These are phyloP conservation scores for Zizania palustris DNA, from an alignment of 202 grass and related monocot species.

Conservation along the genomic window DNA sequence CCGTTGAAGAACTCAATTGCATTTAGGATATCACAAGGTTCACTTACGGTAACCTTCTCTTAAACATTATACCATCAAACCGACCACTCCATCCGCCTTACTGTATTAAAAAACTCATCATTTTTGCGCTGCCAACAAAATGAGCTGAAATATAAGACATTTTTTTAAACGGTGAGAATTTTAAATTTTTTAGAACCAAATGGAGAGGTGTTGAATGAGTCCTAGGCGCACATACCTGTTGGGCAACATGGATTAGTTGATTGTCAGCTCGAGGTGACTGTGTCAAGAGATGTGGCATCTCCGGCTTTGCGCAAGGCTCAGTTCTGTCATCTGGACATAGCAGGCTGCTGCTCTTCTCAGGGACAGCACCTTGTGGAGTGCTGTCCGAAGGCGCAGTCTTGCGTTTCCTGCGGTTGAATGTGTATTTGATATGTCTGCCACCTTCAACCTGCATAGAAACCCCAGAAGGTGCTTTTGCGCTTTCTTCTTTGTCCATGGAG, in stretches of 20 bases:
- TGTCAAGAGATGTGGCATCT: slow-evolving; percentile 32
- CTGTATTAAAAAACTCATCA: slow-evolving; percentile 40
- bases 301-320: slow-evolving; percentile 35
- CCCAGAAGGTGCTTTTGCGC: slow-evolving; percentile 32
- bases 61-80: slow-evolving; percentile 29
- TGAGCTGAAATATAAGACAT: slow-evolving; percentile 57
- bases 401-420: slow-evolving; percentile 86
- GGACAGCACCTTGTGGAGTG: slow-evolving; percentile 35
- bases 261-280: slow-evolving; percentile 58
- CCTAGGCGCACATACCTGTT: slow-evolving; percentile 53
- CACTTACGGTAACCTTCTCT: slow-evolving; percentile 19
- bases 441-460: slow-evolving; percentile 55
- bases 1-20: slow-evolving; percentile 25
- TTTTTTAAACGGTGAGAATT: neutral
- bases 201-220: neutral
- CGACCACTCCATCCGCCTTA: slow-evolving; percentile 34
- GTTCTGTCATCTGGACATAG: slow-evolving; percentile 40
- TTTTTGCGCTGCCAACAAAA: slow-evolving; percentile 61
- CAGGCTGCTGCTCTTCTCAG: slow-evolving; percentile 46
- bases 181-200: neutral
- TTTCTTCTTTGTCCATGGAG: slow-evolving; percentile 51
- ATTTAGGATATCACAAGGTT: slow-evolving; percentile 18
- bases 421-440: slow-evolving; percentile 67
- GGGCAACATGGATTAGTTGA: slow-evolving; percentile 74
- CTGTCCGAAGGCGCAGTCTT: slow-evolving; percentile 52